Evolutionary conservation across 1,139 yeast genomes (phyloP).

Genomic region (Hansenula sp.): DNA sequence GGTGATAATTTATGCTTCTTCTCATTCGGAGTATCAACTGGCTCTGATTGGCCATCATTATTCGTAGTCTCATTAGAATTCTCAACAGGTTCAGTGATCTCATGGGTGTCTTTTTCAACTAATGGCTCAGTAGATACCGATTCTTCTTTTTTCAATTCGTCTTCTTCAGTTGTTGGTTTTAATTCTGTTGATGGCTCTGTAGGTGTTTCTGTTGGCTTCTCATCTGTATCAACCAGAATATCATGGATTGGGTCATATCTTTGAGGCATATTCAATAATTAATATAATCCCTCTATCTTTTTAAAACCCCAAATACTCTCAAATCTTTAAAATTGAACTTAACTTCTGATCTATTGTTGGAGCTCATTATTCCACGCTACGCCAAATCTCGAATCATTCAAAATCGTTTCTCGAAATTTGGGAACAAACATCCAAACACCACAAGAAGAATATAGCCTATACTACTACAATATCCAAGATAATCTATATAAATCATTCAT

Average conservation of each 20-base stretch:
- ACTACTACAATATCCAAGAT: neutral
- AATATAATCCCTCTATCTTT: neutral
- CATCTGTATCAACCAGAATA: conserved; percentile 1
- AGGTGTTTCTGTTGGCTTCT: neutral
- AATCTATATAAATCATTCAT: neutral
- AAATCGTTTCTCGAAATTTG: too few relatives aligned
- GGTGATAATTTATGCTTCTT: conserved; percentile 1
- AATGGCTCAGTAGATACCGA: neutral
- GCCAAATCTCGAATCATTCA: too few relatives aligned
- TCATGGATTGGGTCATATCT: conserved; percentile 5
- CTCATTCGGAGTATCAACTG: neutral
- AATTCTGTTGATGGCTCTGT: neutral
- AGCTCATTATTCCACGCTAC: too few relatives aligned
- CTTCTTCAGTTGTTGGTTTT: neutral
- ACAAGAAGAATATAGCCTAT: neutral
- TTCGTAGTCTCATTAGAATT: too few relatives aligned
- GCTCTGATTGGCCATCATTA: neutral
- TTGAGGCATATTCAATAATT: neutral
- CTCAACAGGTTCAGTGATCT: too few relatives aligned
- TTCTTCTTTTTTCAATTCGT: neutral
- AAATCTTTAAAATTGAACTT: too few relatives aligned
- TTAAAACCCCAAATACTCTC: neutral
- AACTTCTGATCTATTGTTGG: too few relatives aligned
- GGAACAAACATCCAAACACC: neutral
- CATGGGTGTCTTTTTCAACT: too few relatives aligned